These are phyloP conservation scores for Aspergillus haitiensis DNA, from an alignment of 495 filamentous ascomycete species.

Conservation along the genomic window DNA sequence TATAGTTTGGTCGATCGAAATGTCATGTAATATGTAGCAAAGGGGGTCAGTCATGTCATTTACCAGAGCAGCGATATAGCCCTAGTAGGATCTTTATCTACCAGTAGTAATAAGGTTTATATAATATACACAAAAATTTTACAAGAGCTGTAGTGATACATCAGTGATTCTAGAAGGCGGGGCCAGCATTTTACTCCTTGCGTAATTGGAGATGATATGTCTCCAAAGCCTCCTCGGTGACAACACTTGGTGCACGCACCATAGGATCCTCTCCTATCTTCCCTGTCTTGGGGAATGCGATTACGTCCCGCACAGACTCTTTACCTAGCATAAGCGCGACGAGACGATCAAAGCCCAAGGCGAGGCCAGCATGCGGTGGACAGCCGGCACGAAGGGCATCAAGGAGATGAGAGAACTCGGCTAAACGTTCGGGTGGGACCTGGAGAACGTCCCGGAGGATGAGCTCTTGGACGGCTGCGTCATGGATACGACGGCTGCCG, in stretches of 20 bases:
- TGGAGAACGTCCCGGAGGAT: conserved; percentile 81
- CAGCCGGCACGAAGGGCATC: conserved; percentile 82
- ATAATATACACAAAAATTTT: no score
- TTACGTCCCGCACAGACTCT: conserved; percentile 82
- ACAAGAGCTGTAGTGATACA: no score
- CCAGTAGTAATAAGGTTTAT: no score
- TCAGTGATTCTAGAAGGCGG: no score
- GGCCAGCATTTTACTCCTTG: neutral
- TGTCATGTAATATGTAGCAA: no score
- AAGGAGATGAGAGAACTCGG: conserved; percentile 80
- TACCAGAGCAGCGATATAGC: no score
- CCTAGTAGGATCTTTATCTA: no score
- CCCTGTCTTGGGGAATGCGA: conserved; percentile 91
- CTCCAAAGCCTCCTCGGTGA: conserved; percentile 62
- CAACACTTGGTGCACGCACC: conserved; percentile 68
- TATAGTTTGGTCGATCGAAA: no score
- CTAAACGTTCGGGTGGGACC: conserved; percentile 58
- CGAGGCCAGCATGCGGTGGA: conserved; percentile 95
- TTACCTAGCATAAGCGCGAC: conserved; percentile 76
- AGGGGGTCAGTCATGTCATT: no score
- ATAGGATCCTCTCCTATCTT: conserved; percentile 77
- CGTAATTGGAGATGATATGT: conserved; percentile 60
- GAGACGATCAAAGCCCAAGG: conserved; percentile 87
- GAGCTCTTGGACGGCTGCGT: conserved; percentile 79
- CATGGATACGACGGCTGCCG: conserved; percentile 89